A percentile compares a stretch with the other conserved stretches of the same genome.
Conservation (phyloP, 768 basidiomycete species). For the Suillus bovinus region DNA sequence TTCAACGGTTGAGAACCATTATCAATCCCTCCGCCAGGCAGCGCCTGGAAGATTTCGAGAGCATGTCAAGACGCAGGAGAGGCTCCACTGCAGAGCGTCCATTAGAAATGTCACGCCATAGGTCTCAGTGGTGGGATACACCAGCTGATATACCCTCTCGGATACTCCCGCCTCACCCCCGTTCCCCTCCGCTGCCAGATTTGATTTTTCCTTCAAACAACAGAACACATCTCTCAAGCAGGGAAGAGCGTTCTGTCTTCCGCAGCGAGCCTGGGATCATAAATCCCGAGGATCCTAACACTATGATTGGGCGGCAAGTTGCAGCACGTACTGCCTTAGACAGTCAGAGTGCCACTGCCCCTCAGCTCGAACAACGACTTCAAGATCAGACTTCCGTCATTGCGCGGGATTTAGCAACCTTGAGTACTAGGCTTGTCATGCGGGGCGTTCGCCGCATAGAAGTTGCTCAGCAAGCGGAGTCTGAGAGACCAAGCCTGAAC, state of each 20-base stretch:
- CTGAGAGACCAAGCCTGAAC: not conserved
- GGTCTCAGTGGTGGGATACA: constrained; percentile 18
- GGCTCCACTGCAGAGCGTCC: constrained; percentile 1
- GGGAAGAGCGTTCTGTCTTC: constrained; percentile 18
- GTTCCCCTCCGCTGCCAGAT: constrained; percentile 33
- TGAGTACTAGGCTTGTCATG: constrained; percentile 28
- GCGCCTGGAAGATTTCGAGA: constrained; percentile 34
- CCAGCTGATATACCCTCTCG: constrained; percentile 10
- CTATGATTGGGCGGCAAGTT: constrained; percentile 37
- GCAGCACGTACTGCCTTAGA: constrained; percentile 30
- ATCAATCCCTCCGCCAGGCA: constrained; percentile 32
- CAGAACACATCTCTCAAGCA: not conserved
- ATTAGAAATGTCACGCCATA: not conserved
- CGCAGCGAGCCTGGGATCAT: constrained; percentile 23
- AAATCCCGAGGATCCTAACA: constrained; percentile 31
- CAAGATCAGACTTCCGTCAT: constrained; percentile 32
- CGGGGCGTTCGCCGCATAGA: constrained; percentile 26
- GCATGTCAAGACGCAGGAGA: constrained; percentile 17
- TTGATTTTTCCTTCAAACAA: constrained; percentile 21
- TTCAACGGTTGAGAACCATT: constrained; percentile 30
- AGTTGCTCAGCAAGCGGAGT: constrained; percentile 14
- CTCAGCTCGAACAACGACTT: constrained; percentile 29
- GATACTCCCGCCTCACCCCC: constrained; percentile 19
- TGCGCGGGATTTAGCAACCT: constrained; percentile 33
- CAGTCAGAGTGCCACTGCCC: constrained; percentile 19